Conservation (phyloP, 139 green algal genomes). For the Micromonas commoda region DNA sequence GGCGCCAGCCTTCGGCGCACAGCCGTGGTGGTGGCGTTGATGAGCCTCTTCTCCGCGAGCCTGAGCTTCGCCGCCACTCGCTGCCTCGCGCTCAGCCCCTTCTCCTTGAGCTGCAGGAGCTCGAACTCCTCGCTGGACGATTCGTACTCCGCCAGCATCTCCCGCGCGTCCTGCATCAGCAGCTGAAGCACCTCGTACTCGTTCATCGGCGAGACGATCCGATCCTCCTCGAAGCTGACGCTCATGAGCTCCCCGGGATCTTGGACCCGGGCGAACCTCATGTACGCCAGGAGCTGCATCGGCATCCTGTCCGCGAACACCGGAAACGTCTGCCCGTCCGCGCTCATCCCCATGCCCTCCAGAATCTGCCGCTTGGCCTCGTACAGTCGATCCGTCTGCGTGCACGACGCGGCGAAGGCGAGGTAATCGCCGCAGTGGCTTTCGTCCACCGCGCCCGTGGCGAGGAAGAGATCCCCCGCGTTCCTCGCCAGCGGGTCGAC, state of each 20-base stretch:
- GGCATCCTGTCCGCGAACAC: conserved; percentile 80
- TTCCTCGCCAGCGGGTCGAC: conserved; percentile 50
- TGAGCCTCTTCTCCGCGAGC: conserved; percentile 63
- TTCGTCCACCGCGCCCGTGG: conserved; percentile 58
- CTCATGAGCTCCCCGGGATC: conserved; percentile 57
- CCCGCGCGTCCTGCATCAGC: conserved; percentile 78
- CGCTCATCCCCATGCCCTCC: conserved; percentile 50
- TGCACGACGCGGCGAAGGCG: conserved; percentile 28
- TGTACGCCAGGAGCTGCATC: conserved; percentile 81
- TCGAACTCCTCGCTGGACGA: conserved; percentile 53
- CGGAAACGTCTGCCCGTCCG: conserved; percentile 67
- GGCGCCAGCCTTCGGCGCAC: conserved; percentile 67
- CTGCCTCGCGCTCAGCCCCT: not conserved
- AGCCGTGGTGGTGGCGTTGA: conserved; percentile 63
- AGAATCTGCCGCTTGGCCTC: conserved; percentile 62
- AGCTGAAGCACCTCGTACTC: conserved; percentile 96
- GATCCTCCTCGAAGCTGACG: conserved; percentile 84
- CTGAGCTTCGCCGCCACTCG: conserved; percentile 49
- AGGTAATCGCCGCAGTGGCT: conserved; percentile 18
- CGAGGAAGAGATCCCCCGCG: conserved; percentile 76
- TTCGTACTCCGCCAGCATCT: conserved; percentile 60
- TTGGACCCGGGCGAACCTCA: conserved; percentile 70
- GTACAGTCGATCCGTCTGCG: conserved; percentile 50
- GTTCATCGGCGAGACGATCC: conserved; percentile 63
- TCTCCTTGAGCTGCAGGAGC: conserved; percentile 64